Evolutionary conservation across 1,284 basidiomycete genomes (phyloP).

Genomic region (Sanghuangporus sanghuang): DNA sequence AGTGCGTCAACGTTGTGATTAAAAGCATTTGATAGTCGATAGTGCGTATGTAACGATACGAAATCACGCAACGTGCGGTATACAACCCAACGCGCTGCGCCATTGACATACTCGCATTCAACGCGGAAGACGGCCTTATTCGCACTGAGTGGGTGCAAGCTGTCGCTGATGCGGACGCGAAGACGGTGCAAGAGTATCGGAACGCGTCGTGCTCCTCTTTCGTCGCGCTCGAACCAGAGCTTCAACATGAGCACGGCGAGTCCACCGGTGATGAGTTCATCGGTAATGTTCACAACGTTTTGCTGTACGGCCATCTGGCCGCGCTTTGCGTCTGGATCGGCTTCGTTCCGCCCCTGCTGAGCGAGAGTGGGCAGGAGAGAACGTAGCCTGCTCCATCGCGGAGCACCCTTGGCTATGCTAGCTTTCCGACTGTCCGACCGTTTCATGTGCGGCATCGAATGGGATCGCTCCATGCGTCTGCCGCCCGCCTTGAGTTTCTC

Average conservation of each 20-base stretch:
- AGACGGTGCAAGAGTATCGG: conserved; percentile 87
- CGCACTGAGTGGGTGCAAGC: conserved; percentile 74
- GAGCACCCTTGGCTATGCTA: conserved; percentile 31
- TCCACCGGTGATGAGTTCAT: conserved; percentile 80
- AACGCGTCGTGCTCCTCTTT: conserved; percentile 78
- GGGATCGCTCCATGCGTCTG: conserved; percentile 31
- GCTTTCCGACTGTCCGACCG: conserved; percentile 25
- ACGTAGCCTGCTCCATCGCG: conserved; percentile 53
- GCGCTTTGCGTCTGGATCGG: conserved; percentile 17
- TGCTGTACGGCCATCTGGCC: conserved; percentile 46
- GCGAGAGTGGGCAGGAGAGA: conserved; percentile 58
- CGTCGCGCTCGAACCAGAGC: conserved; percentile 90
- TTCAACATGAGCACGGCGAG: conserved; percentile 81
- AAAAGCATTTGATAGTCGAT: conserved; percentile 81
- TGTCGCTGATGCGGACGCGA: conserved; percentile 81
- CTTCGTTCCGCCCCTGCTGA: conserved; percentile 26
- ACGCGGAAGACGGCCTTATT: conserved; percentile 85
- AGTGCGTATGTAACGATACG: conserved; percentile 86
- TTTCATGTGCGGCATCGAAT: conserved; percentile 42
- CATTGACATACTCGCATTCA: conserved; percentile 96
- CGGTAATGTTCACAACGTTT: conserved; percentile 69
- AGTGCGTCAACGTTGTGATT: conserved; percentile 68
- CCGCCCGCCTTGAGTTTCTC: conserved; percentile 14
- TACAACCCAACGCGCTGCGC: conserved; percentile 93
- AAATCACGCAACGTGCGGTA: conserved; percentile 96